A percentile compares a stretch with the other conserved stretches of the same genome.
These are phyloP conservation scores for Arbutus unedo DNA, from an alignment of 148 eudicot species.

Conservation along the genomic window DNA sequence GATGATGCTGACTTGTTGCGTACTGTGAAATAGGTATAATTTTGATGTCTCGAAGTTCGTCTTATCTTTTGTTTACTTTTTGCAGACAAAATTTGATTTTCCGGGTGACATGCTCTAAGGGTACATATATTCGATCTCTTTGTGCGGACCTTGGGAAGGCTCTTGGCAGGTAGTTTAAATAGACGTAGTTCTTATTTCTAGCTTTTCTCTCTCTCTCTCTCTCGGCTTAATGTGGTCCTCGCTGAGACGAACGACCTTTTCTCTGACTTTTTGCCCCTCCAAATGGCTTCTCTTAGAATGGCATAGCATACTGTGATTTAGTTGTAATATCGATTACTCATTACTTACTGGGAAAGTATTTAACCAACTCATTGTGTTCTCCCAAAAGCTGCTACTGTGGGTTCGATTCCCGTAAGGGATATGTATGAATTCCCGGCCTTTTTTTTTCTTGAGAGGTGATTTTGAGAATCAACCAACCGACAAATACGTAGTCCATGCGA, in stretches of 20 bases:
- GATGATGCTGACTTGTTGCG: background rate
- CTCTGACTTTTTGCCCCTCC: background rate
- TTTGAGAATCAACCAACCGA: too few relatives aligned
- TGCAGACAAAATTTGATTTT: slow-evolving; percentile 91
- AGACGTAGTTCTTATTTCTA: background rate
- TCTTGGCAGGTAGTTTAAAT: slow-evolving; percentile 65
- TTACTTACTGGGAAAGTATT: background rate
- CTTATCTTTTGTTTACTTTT: background rate
- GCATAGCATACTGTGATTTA: too few relatives aligned
- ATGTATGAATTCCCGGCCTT: too few relatives aligned
- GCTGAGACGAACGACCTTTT: background rate
- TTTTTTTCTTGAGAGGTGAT: too few relatives aligned
- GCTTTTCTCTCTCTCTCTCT: background rate
- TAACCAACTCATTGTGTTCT: background rate
- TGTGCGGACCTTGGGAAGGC: slow-evolving; percentile 95
- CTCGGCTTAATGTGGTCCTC: background rate
- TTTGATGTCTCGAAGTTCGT: background rate
- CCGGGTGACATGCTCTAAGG: slow-evolving; percentile 90
- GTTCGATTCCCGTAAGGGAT: too few relatives aligned
- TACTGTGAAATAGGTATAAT: background rate
- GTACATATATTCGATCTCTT: slow-evolving; percentile 90
- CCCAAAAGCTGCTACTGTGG: background rate
- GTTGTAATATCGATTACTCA: too few relatives aligned
- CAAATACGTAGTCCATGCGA: too few relatives aligned
- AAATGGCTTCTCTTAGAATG: background rate